Evolutionary conservation across 2,329 filamentous ascomycete genomes (phyloP).

Genomic region (Ophiostoma australiae): DNA sequence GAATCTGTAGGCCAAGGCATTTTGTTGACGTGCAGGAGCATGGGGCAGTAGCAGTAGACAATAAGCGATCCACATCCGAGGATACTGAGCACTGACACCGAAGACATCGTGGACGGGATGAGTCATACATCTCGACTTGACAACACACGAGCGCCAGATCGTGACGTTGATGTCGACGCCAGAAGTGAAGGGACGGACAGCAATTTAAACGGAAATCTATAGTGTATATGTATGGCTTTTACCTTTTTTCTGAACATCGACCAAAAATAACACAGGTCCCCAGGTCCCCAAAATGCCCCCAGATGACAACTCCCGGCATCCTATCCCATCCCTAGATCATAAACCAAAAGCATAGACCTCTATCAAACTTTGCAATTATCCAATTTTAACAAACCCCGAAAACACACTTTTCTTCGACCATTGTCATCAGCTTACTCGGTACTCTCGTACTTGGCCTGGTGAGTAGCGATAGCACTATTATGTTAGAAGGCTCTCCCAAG

Average conservation of each 20-base stretch:
- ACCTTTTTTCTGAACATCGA: conserved; percentile 9
- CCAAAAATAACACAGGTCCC: not conserved
- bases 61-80: conserved; percentile 2
- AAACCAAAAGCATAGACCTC: not conserved
- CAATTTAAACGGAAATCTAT: conserved; percentile 15
- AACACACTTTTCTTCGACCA: not conserved
- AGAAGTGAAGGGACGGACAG: not conserved
- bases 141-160: not conserved
- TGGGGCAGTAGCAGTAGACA: not conserved
- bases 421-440: conserved; percentile 25
- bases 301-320: conserved; percentile 1
- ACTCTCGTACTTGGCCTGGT: conserved; percentile 67
- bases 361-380: not conserved
- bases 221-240: conserved; percentile 14
- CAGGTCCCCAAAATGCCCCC: not conserved
- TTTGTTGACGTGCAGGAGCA: conserved; percentile 1
- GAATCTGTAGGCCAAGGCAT: not conserved
- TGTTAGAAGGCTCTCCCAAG: not conserved
- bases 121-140: not conserved
- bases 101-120: not conserved
- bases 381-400: conserved; percentile 3
- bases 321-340: conserved; percentile 6
- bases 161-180: not conserved
- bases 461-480: conserved; percentile 66
- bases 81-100: not conserved